These are phyloP conservation scores for Huiozyma naganishii DNA, from an alignment of 805 yeast species.

Conservation along the genomic window DNA sequence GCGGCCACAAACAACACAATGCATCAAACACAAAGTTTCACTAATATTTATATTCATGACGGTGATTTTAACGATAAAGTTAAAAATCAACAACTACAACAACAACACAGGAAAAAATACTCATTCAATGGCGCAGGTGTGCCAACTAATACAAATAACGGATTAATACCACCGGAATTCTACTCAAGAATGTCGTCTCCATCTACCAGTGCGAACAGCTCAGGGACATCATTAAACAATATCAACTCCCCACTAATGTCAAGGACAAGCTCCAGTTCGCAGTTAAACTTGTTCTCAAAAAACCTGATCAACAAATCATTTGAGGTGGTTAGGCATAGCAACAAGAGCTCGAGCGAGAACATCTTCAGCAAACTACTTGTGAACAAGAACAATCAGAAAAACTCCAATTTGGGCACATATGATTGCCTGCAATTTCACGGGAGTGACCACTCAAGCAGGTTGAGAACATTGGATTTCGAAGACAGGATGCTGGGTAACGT, in stretches of 20 bases:
- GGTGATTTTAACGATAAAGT: constrained; percentile 20
- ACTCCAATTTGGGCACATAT: neutral
- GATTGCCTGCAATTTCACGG: constrained; percentile 4
- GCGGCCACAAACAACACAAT: neutral
- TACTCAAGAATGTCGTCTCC: constrained; percentile 27
- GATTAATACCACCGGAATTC: constrained; percentile 29
- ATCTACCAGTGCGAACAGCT: constrained; percentile 23
- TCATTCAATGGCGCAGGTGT: neutral
- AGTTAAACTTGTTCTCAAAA: constrained; percentile 14
- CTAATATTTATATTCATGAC: constrained; percentile 27
- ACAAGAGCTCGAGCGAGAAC: neutral
- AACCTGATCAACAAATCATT: constrained; percentile 22
- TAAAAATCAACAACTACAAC: neutral
- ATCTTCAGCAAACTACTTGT: constrained; percentile 6
- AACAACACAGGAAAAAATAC: constrained; percentile 8
- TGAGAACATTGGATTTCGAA: constrained; percentile 18
- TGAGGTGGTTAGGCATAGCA: constrained; percentile 17
- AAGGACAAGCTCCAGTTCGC: neutral
- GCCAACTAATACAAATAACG: constrained; percentile 6
- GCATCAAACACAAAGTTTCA: constrained; percentile 7
- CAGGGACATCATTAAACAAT: constrained; percentile 17
- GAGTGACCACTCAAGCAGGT: neutral
- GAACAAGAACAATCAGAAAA: constrained; percentile 6
- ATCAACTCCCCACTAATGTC: constrained; percentile 3
- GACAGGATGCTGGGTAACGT: constrained; percentile 22